phyloP scores from a whole-genome alignment of 2,329 filamentous ascomycete genomes.

The Hortaea werneckii region DNA sequence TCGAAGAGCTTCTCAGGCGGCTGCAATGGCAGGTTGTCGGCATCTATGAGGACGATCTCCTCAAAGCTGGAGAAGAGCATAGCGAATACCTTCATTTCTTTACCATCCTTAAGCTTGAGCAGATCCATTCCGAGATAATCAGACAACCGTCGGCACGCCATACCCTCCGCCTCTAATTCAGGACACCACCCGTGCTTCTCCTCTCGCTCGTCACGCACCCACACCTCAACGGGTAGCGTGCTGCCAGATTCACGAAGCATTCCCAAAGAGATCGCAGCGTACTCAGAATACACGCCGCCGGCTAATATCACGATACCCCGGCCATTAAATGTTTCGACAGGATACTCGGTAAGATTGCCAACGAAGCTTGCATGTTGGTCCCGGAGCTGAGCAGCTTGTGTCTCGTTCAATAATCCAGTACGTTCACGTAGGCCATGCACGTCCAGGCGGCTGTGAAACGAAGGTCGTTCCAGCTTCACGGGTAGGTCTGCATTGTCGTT shows the following conservation, averaged over 20 bases:
- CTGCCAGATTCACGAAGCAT: constrained; percentile 37
- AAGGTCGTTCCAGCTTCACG: too few relatives aligned
- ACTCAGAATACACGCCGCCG: constrained; percentile 33
- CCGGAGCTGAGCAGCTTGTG: neutral
- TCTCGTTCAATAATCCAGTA: neutral
- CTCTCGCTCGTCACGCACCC: constrained; percentile 31
- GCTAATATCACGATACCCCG: constrained; percentile 30
- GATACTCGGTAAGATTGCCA: constrained; percentile 1
- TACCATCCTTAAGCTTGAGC: constrained; percentile 3
- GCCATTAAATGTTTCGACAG: constrained; percentile 9
- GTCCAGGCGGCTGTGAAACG: too few relatives aligned
- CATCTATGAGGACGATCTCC: constrained; percentile 40
- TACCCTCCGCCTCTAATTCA: constrained; percentile 33
- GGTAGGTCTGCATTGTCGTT: too few relatives aligned
- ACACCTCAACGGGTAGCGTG: constrained; percentile 36
- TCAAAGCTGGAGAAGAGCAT: constrained; percentile 42
- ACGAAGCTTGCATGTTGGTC: constrained; percentile 4
- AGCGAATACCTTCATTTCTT: constrained; percentile 30
- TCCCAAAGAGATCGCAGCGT: constrained; percentile 34
- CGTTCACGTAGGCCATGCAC: neutral
- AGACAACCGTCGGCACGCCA: constrained; percentile 35
- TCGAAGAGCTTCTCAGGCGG: constrained; percentile 34
- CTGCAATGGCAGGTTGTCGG: constrained; percentile 36
- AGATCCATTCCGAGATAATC: constrained; percentile 26
- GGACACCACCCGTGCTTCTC: constrained; percentile 35